These are phyloP conservation scores for Monotropa hypopitys DNA, from an alignment of 179 eudicot species.

Conservation along the genomic window DNA sequence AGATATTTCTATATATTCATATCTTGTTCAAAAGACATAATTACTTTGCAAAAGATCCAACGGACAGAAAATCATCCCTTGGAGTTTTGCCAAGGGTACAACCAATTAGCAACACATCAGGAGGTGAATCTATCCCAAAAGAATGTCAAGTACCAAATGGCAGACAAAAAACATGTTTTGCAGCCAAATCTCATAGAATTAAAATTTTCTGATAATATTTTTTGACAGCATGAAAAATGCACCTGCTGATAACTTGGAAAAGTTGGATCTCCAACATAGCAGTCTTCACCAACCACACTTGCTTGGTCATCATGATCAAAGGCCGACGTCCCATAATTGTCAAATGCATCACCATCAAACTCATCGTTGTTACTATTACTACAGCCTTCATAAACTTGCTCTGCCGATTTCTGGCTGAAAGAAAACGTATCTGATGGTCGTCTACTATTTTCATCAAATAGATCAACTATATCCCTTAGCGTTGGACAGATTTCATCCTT, in stretches of 20 bases:
- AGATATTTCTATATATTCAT: not conserved
- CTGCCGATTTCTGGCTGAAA: slow-evolving; percentile 14
- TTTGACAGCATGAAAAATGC: slow-evolving; percentile 2
- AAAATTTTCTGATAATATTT: not conserved
- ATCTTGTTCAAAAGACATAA: not conserved
- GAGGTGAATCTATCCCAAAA: not conserved
- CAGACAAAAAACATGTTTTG: not conserved
- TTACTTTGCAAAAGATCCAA: not conserved
- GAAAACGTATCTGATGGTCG: slow-evolving; percentile 28
- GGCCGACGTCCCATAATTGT: slow-evolving; percentile 36
- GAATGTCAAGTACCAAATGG: not conserved
- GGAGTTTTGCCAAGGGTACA: not conserved
- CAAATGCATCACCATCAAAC: slow-evolving; percentile 32
- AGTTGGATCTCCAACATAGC: slow-evolving; percentile 28
- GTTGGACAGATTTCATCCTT: slow-evolving; percentile 63
- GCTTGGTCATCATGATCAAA: slow-evolving; percentile 51
- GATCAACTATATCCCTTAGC: slow-evolving; percentile 29
- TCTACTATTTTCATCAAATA: slow-evolving; percentile 42
- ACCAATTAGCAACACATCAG: not conserved
- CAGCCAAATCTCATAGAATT: not conserved
- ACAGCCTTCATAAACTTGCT: slow-evolving; percentile 20
- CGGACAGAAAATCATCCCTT: not conserved
- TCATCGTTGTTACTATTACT: slow-evolving; percentile 19
- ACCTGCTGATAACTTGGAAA: slow-evolving; percentile 46
- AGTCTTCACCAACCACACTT: slow-evolving; percentile 33